phyloP scores from a whole-genome alignment of 495 filamentous ascomycete genomes.

The Podospora australis region DNA sequence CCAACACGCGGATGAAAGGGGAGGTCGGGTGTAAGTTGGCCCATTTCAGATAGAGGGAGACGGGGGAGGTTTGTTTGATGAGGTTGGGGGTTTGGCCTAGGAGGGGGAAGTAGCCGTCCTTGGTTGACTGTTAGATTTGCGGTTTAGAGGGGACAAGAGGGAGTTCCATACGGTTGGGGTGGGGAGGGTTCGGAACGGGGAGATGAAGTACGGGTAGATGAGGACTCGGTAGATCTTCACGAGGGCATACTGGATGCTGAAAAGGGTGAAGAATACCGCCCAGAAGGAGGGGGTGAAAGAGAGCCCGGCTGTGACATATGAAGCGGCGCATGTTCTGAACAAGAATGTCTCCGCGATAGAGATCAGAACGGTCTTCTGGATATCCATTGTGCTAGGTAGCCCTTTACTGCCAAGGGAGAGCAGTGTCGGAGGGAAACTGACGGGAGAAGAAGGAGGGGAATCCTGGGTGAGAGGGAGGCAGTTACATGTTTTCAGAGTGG shows the following conservation, averaged over 20 bases:
- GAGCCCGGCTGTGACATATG: no score
- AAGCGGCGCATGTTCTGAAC: no score
- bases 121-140: neutral
- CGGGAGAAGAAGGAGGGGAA: no score
- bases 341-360: no score
- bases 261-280: slow-evolving; percentile 11
- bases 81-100: slow-evolving; percentile 16
- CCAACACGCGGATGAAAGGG: slow-evolving; percentile 25
- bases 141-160: neutral
- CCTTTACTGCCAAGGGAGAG: no score
- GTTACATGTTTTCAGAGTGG: no score
- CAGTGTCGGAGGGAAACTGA: no score
- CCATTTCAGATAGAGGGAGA: slow-evolving; percentile 18
- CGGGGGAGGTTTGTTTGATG: slow-evolving; percentile 13
- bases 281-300: neutral
- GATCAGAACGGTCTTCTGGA: no score
- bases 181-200: slow-evolving; percentile 18
- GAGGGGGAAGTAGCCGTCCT: slow-evolving; percentile 12
- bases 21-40: slow-evolving; percentile 15
- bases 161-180: slow-evolving; percentile 14
- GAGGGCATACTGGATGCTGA: slow-evolving; percentile 13
- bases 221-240: slow-evolving; percentile 19
- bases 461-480: no score
- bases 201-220: slow-evolving; percentile 19
- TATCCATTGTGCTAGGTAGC: no score